Base-by-base conservation (phyloP, 148 eudicot species). In the Dysphania ambrosioides region DNA sequence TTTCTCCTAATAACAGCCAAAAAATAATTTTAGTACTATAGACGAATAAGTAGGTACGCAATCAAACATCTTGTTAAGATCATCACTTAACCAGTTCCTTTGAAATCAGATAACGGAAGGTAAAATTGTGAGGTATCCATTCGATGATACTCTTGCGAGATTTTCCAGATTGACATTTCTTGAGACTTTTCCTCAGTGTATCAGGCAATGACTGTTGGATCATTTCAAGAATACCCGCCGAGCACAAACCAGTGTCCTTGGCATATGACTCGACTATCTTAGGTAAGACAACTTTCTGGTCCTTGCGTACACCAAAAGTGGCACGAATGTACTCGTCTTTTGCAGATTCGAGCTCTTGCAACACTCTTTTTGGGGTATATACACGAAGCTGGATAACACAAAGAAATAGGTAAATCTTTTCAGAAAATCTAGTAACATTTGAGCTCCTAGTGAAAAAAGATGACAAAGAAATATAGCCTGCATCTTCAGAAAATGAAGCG, bases 271-370 rank as follows among this genome's bases (percentile, higher is more conserved):
- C 98, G 4, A 95, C 88, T 12, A 90, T 29, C 81, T 90, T 95
- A 0, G 99, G 97, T 18, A 95, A 61, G 30, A 90, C 78, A 56
- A 89, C 66, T 76, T 88, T 95, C 66, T 88, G 86, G 77, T 92
- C 96, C 57, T 90, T 95, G 29, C 90, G 85, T 38, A 92, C 76
- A 7, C 99, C 99, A 81, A 95, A 92, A n/a, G 91, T 86, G 53
- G 99, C 99, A n/a, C 99, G 85, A 0, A 95, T 82, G 82, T 90
- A 95, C 73, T 95, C 99, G 65, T 95, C 99, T 82, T 95, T 92
- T 26, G 99, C 96, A 21, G 79, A 78, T 81, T 95, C 99, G 62
- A 95, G 85, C 77, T 95, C 99, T 77, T 85, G 88, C 73, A 78
- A 74, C 26, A 92, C 80, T 80, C 96, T 79, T 78, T 95, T 90